Conservation (phyloP, 495 filamentous ascomycete species). For the Daldinia childiae region DNA sequence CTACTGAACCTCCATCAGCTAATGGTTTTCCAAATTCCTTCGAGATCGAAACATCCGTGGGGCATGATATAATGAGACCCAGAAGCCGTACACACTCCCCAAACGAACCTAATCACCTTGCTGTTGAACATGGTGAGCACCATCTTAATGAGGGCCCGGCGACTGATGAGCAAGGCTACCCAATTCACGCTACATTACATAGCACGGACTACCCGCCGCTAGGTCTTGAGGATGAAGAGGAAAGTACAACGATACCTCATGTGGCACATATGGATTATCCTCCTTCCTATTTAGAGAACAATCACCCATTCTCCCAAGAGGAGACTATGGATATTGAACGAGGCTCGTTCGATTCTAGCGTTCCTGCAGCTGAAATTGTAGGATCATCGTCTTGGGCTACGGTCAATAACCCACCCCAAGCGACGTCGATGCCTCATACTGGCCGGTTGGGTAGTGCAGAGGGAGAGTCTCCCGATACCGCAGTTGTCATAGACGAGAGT, state of each 20-base stretch:
- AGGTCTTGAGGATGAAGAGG: constrained; percentile 28
- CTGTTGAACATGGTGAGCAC: constrained; percentile 33
- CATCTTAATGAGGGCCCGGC: neutral
- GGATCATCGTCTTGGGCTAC: constrained; percentile 32
- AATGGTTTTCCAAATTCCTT: constrained; percentile 7
- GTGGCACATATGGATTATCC: constrained; percentile 25
- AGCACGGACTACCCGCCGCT: constrained; percentile 32
- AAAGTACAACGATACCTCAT: neutral
- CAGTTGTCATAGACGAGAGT: constrained; percentile 42
- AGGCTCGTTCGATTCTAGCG: neutral
- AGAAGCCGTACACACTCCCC: constrained; percentile 21
- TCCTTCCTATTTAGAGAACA: constrained; percentile 25
- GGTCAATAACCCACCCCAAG: constrained; percentile 34
- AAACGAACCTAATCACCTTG: constrained; percentile 42
- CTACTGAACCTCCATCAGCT: constrained; percentile 2
- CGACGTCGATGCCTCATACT: constrained; percentile 13
- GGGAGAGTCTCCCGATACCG: constrained; percentile 39
- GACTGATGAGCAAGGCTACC: constrained; percentile 20
- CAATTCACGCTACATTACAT: constrained; percentile 7
- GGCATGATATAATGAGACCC: constrained; percentile 3
- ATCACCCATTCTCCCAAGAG: constrained; percentile 19
- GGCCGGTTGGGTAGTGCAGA: constrained; percentile 34
- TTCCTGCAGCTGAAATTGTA: neutral
- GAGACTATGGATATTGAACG: constrained; percentile 19
- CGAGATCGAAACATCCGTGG: neutral